These are phyloP conservation scores for Periconia sp. DNA, from an alignment of 2,329 filamentous ascomycete genomes.

Conservation along the genomic window DNA sequence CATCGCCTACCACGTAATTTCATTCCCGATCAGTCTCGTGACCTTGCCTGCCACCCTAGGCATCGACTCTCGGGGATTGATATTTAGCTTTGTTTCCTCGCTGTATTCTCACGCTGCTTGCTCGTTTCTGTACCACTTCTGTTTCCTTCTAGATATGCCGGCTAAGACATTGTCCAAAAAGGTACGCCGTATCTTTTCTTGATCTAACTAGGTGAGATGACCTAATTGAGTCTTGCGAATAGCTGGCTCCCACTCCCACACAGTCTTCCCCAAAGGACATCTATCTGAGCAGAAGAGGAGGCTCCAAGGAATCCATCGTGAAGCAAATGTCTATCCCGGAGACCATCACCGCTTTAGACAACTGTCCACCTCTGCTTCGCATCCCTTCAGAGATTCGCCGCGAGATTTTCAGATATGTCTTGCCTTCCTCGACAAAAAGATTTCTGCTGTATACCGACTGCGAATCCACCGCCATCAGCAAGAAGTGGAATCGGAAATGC, in stretches of 20 bases:
- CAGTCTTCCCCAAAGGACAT: constrained; percentile 27
- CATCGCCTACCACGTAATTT: constrained; percentile 4
- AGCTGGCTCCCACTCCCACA: constrained; percentile 32
- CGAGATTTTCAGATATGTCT: constrained; percentile 42
- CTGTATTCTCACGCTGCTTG: constrained; percentile 1
- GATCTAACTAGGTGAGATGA: constrained; percentile 3
- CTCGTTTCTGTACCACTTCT: not conserved
- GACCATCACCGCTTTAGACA: constrained; percentile 39
- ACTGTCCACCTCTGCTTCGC: constrained; percentile 39
- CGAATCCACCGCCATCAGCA: constrained; percentile 41
- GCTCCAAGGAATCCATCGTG: constrained; percentile 33
- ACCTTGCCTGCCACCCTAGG: not conserved
- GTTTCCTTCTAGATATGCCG: constrained; percentile 24
- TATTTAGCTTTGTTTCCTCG: not conserved
- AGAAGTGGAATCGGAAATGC: constrained; percentile 40
- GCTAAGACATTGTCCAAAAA: constrained; percentile 38
- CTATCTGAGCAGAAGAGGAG: constrained; percentile 23
- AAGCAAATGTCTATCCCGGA: constrained; percentile 41
- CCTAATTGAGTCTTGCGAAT: constrained; percentile 18
- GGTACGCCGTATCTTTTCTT: constrained; percentile 24
- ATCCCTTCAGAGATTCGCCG: constrained; percentile 43
- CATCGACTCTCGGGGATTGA: constrained; percentile 12
- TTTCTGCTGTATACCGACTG: constrained; percentile 51
- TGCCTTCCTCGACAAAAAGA: constrained; percentile 43
- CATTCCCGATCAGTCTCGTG: constrained; percentile 6